Conservation (phyloP, 768 basidiomycete genomes). For the Serendipita sp. region DNA sequence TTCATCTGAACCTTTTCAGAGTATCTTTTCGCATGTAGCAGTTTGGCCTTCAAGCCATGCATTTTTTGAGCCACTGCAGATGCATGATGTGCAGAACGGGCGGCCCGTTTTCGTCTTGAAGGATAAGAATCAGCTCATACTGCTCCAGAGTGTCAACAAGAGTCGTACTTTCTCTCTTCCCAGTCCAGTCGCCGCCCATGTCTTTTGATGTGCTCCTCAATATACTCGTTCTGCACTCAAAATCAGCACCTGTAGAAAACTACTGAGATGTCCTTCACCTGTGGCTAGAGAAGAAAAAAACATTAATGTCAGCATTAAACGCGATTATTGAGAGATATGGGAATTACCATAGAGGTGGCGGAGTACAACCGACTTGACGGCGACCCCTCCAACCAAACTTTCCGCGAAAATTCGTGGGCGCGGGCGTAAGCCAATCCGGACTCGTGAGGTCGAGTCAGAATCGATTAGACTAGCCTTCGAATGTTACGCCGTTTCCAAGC, state of each 20-base stretch:
- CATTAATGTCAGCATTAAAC: background rate
- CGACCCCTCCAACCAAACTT: background rate
- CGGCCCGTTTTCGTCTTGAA: conserved; percentile 62
- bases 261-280: background rate
- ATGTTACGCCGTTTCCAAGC: background rate
- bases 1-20: conserved; percentile 96
- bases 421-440: background rate
- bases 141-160: conserved; percentile 1
- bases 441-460: background rate
- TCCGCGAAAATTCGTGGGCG: background rate
- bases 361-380: background rate
- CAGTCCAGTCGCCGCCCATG: conserved; percentile 93
- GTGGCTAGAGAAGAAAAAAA: background rate
- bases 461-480: background rate
- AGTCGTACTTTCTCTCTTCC: conserved; percentile 77
- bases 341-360: background rate
- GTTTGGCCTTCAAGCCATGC: conserved; percentile 92
- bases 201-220: conserved; percentile 95
- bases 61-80: conserved; percentile 83
- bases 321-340: background rate
- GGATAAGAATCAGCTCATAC: conserved; percentile 1
- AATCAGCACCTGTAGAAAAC: background rate
- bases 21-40: conserved; percentile 93
- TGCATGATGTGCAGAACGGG: conserved; percentile 54
- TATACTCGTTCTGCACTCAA: conserved; percentile 77